Percentiles rank a stretch among this genome's conserved stretches.
These are phyloP conservation scores for Chalaropsis thielavioides DNA, from an alignment of 2,329 filamentous ascomycete species.

Conservation along the genomic window DNA sequence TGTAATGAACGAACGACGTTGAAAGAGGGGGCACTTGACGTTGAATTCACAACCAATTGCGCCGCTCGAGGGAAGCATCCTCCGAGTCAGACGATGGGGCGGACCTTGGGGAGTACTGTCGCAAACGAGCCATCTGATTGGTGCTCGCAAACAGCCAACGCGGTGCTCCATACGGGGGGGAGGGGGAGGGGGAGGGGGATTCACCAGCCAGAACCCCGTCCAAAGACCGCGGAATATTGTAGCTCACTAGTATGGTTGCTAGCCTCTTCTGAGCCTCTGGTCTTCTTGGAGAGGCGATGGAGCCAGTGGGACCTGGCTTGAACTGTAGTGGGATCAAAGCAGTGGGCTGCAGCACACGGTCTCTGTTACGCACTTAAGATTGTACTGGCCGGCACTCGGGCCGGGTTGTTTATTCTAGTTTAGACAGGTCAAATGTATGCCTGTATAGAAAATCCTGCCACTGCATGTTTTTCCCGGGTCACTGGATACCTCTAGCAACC, in stretches of 20 bases:
- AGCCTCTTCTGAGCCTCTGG: not conserved
- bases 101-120: not conserved
- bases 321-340: not conserved
- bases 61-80: not conserved
- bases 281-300: not conserved
- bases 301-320: conserved; percentile 2
- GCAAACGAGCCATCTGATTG: not conserved
- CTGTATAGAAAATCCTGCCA: not conserved
- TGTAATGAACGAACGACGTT: conserved; percentile 3
- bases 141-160: not conserved
- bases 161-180: not conserved
- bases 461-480: not conserved
- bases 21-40: conserved; percentile 10
- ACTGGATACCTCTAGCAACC: not conserved
- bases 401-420: not conserved
- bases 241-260: not conserved
- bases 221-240: not conserved
- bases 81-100: not conserved
- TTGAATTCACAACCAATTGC: not conserved
- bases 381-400: not conserved
- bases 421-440: not conserved
- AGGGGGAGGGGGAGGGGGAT: not conserved
- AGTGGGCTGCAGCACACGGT: not conserved
- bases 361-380: not conserved
- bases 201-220: not conserved